Evolutionary conservation across 2,329 filamentous ascomycete genomes (phyloP).

Genomic region (Stylonectria norvegica): DNA sequence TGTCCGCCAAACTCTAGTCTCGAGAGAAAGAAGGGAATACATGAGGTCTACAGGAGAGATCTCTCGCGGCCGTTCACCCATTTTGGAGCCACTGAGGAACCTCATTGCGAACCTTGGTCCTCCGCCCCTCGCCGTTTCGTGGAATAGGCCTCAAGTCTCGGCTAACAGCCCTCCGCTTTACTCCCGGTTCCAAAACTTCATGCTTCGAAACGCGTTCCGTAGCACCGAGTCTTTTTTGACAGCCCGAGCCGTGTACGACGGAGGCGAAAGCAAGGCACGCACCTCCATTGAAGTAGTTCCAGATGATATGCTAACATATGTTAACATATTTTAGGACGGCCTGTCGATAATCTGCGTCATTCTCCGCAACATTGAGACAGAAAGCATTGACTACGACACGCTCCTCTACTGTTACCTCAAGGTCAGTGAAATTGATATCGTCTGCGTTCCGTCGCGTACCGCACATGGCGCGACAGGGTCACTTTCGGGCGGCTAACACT

Average conservation of each 20-base stretch:
- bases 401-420: conserved; percentile 66
- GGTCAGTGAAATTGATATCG: conserved; percentile 40
- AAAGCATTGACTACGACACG: conserved; percentile 63
- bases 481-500: not conserved
- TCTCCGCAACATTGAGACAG: conserved; percentile 62
- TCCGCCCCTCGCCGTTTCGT: conserved; percentile 64
- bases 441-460: too few relatives aligned
- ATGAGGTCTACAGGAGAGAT: conserved; percentile 54
- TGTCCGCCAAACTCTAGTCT: conserved; percentile 60
- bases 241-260: conserved; percentile 65
- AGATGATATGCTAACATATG: too few relatives aligned
- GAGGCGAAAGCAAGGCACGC: conserved; percentile 63
- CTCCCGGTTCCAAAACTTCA: conserved; percentile 68
- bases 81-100: conserved; percentile 57
- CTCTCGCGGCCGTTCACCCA: conserved; percentile 49
- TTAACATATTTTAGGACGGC: conserved; percentile 50
- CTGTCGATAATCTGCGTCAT: conserved; percentile 67
- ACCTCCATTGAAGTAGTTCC: conserved; percentile 3
- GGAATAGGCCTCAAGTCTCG: conserved; percentile 65
- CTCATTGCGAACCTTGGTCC: conserved; percentile 65
- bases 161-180: conserved; percentile 61
- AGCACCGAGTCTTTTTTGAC: conserved; percentile 63
- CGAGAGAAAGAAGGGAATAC: conserved; percentile 56
- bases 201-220: conserved; percentile 65
- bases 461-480: too few relatives aligned